Evolutionary conservation across 495 filamentous ascomycete genomes (phyloP).

Genomic region (Arthonia radiata): DNA sequence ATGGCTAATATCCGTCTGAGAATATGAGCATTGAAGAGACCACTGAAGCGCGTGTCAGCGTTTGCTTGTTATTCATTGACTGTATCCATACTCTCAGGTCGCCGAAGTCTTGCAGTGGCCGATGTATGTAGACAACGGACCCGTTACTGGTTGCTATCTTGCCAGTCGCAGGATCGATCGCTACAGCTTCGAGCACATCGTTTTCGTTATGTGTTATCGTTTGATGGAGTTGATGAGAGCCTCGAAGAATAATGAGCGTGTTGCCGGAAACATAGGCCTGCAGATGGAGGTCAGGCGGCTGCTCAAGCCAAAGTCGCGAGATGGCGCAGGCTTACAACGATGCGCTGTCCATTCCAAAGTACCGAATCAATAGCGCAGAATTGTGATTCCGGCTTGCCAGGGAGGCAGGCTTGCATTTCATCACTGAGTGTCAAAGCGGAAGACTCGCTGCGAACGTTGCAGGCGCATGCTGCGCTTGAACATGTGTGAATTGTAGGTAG

Average conservation of each 20-base stretch:
- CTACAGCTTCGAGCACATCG: conserved; percentile 41
- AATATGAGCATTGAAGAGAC: conserved; percentile 24
- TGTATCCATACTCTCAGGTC: conserved; percentile 33
- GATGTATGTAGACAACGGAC: conserved; percentile 47
- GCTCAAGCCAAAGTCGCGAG: not conserved
- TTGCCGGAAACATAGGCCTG: conserved; percentile 78
- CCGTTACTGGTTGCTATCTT: conserved; percentile 58
- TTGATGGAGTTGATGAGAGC: conserved; percentile 52
- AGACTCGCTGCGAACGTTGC: too few species aligned
- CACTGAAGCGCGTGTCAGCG: conserved; percentile 16
- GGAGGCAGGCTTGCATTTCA: conserved; percentile 60
- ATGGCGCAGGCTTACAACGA: too few species aligned
- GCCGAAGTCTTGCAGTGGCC: conserved; percentile 43
- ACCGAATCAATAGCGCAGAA: conserved; percentile 75
- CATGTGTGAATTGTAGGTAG: too few species aligned
- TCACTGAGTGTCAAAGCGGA: too few species aligned
- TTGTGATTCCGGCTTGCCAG: conserved; percentile 69
- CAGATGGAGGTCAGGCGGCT: not conserved
- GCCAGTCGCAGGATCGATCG: conserved; percentile 56
- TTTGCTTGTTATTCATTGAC: conserved; percentile 1
- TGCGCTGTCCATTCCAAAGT: conserved; percentile 53
- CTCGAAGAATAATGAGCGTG: conserved; percentile 52
- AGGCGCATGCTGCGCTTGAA: too few species aligned
- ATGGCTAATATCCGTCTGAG: conserved; percentile 15
- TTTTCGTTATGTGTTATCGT: conserved; percentile 74